Evolutionary conservation across 1,284 basidiomycete genomes (phyloP).

Genomic region (Golubevia sp.): DNA sequence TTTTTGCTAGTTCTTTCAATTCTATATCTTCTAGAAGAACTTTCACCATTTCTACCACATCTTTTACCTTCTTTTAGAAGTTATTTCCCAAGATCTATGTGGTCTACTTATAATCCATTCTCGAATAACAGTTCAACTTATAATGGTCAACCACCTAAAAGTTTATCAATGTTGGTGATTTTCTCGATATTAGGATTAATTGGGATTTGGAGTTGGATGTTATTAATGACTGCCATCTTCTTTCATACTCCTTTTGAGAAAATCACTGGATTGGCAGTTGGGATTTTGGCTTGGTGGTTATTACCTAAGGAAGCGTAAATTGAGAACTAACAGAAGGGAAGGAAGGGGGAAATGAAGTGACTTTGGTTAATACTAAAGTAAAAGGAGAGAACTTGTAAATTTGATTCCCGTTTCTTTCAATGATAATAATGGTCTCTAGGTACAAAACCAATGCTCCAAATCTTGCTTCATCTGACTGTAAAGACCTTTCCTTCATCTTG

Average conservation of each 20-base stretch:
- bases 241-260: constrained; percentile 90
- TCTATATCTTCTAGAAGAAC: constrained; percentile 78
- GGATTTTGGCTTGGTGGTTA: constrained; percentile 27
- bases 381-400: too few species aligned
- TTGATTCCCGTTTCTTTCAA: too few species aligned
- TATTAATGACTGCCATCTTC: constrained; percentile 80
- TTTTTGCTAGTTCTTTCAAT: constrained; percentile 86
- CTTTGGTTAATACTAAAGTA: too few species aligned
- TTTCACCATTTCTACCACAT: constrained; percentile 65
- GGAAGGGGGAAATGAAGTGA: too few species aligned
- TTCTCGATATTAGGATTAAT: constrained; percentile 64
- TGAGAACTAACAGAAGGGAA: too few species aligned
- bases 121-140: neutral
- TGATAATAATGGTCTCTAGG: too few species aligned
- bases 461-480: too few species aligned
- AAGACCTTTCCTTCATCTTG: too few species aligned
- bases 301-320: constrained; percentile 33
- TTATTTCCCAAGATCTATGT: neutral
- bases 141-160: too few species aligned
- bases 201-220: constrained; percentile 75
- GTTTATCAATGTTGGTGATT: neutral
- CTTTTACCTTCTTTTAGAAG: neutral
- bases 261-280: constrained; percentile 71
- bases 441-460: too few species aligned
- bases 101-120: neutral